These are phyloP conservation scores for Solanum virginianum DNA, from an alignment of 257 asterid species.

Conservation along the genomic window DNA sequence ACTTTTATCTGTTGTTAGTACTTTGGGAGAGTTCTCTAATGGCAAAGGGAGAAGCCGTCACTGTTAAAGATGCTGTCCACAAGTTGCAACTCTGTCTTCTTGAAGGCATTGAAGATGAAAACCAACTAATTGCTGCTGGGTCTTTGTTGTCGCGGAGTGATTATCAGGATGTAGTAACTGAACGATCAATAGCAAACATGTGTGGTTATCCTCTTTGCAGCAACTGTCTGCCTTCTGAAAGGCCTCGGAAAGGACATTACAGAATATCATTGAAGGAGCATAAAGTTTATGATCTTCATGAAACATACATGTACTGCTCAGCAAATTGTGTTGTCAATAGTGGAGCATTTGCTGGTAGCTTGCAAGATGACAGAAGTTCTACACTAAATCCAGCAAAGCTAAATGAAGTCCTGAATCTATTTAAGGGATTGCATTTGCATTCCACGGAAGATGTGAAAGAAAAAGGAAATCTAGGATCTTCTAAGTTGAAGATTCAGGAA, in stretches of 20 bases:
- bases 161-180: constrained; percentile 80
- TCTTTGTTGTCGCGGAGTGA: constrained; percentile 50
- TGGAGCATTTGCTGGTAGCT: constrained; percentile 49
- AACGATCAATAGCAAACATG: constrained; percentile 46
- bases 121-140: constrained; percentile 55
- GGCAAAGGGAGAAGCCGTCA: constrained; percentile 26
- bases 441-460: constrained; percentile 31
- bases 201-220: constrained; percentile 89
- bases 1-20: not conserved
- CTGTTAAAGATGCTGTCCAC: constrained; percentile 64
- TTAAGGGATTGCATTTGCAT: constrained; percentile 31
- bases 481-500: constrained; percentile 67
- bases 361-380: constrained; percentile 60
- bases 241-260: constrained; percentile 63
- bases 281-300: constrained; percentile 81
- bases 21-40: constrained; percentile 10
- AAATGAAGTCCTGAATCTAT: constrained; percentile 37
- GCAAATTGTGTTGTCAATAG: constrained; percentile 56
- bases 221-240: constrained; percentile 47
- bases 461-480: constrained; percentile 39
- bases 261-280: constrained; percentile 87
- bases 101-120: constrained; percentile 62
- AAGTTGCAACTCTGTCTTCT: constrained; percentile 70
- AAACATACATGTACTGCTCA: constrained; percentile 83
- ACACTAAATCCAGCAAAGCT: constrained; percentile 40